Percentiles rank a stretch among this genome's conserved stretches.
These are phyloP conservation scores for Plantago major DNA, from an alignment of 257 asterid species.

Conservation along the genomic window DNA sequence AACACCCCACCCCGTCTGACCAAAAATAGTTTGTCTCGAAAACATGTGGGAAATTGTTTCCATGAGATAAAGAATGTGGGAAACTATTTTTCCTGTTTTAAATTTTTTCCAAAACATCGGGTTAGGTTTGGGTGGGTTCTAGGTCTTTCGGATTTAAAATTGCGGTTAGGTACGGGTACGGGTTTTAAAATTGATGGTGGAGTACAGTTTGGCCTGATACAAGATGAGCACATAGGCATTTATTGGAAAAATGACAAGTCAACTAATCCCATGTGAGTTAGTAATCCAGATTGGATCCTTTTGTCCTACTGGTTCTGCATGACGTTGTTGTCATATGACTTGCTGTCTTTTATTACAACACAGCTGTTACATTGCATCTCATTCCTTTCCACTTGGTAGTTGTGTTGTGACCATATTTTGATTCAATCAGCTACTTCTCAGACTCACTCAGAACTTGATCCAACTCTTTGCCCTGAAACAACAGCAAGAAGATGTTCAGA, in stretches of 20 bases:
- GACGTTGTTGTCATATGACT: conserved; percentile 7
- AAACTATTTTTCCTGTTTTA: no score
- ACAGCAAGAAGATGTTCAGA: conserved; percentile 7
- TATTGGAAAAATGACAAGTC: neutral
- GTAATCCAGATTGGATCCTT: conserved; percentile 8
- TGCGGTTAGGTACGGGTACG: no score
- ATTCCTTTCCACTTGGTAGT: conserved; percentile 2
- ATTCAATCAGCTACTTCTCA: neutral
- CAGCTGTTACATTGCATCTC: neutral
- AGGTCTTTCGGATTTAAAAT: no score
- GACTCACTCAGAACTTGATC: neutral
- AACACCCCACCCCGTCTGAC: no score
- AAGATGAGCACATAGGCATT: no score
- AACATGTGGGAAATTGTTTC: no score
- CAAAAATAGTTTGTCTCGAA: no score
- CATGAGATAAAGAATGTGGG: no score
- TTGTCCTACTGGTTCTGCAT: conserved; percentile 11
- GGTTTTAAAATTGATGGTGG: no score
- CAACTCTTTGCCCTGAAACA: neutral
- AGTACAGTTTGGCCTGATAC: no score
- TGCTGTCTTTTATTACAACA: neutral
- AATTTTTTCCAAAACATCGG: no score
- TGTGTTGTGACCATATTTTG: neutral
- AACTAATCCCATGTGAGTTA: neutral
- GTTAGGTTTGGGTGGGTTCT: no score